These are phyloP conservation scores for Camelina hispida DNA, from an alignment of 345 rosid genomes.

Conservation along the genomic window DNA sequence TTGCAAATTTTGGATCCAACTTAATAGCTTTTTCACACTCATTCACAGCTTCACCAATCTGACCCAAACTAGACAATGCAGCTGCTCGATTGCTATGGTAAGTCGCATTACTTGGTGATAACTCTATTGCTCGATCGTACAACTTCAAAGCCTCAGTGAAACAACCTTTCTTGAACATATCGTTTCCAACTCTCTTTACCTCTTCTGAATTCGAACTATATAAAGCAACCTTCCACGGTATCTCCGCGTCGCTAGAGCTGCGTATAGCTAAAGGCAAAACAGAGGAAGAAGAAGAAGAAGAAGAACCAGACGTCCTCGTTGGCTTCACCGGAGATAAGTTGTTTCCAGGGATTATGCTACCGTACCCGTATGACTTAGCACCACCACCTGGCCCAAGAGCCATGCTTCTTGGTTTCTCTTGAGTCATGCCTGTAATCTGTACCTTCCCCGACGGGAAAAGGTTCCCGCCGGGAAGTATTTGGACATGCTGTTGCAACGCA, in stretches of 20 bases:
- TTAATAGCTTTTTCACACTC: constrained; percentile 85
- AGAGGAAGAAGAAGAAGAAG: constrained; percentile 16
- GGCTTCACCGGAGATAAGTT: constrained; percentile 22
- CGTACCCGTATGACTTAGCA: constrained; percentile 77
- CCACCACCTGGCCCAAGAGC: constrained; percentile 76
- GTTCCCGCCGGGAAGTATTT: constrained; percentile 81
- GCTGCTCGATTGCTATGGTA: constrained; percentile 85
- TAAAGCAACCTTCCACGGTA: constrained; percentile 29
- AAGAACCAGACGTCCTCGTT: background rate
- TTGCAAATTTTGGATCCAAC: constrained; percentile 74
- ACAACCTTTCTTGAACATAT: constrained; percentile 71
- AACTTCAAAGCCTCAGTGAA: constrained; percentile 78
- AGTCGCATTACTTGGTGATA: constrained; percentile 71
- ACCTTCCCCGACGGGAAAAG: constrained; percentile 83
- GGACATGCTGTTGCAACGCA: constrained; percentile 57
- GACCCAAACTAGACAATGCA: constrained; percentile 64
- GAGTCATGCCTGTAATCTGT: constrained; percentile 65
- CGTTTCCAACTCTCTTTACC: constrained; percentile 76
- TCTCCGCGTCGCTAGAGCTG: constrained; percentile 10
- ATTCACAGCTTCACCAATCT: constrained; percentile 74
- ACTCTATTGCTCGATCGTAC: constrained; percentile 81
- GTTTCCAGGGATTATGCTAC: constrained; percentile 77
- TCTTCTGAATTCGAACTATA: constrained; percentile 63
- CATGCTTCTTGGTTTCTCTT: constrained; percentile 57
- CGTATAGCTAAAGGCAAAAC: background rate